Conservation (phyloP, 148 eudicot species). For the Rhododendron williamsianum region DNA sequence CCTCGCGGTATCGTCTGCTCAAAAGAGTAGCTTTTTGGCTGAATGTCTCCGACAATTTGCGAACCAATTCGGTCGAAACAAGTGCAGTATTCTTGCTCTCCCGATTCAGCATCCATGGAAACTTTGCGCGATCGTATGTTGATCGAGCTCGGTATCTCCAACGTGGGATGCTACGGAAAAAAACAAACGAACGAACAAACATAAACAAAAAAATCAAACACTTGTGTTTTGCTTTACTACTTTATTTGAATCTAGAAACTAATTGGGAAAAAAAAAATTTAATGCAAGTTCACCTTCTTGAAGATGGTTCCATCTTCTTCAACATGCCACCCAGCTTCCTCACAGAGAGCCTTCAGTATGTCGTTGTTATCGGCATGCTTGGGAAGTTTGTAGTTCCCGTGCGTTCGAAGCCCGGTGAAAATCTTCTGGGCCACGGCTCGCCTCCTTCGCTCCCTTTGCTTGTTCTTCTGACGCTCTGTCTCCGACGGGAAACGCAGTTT, state of each 20-base stretch:
- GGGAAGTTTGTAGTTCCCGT: background rate
- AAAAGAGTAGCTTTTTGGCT: background rate
- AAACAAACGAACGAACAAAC: no score
- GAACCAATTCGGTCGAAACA: background rate
- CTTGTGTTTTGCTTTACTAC: background rate
- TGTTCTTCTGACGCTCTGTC: constrained; percentile 31
- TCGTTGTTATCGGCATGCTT: constrained; percentile 3
- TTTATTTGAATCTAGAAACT: no score
- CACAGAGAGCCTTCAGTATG: background rate
- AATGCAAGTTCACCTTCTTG: background rate
- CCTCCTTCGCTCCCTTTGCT: constrained; percentile 30
- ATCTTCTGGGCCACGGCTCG: constrained; percentile 11
- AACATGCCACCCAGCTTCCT: constrained; percentile 7
- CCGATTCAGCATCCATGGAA: background rate
- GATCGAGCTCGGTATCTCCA: background rate
- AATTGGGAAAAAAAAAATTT: background rate
- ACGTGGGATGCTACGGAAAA: background rate
- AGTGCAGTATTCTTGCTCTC: background rate
- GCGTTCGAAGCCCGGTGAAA: background rate
- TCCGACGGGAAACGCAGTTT: constrained; percentile 28
- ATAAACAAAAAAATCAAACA: background rate
- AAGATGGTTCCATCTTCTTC: background rate
- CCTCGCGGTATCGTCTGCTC: no score
- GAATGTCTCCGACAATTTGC: background rate
- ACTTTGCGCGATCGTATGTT: background rate